Evolutionary conservation across 805 yeast genomes (phyloP), one percentile per base, ranked within the genome.

Genomic region (Candida ulmi): DNA sequence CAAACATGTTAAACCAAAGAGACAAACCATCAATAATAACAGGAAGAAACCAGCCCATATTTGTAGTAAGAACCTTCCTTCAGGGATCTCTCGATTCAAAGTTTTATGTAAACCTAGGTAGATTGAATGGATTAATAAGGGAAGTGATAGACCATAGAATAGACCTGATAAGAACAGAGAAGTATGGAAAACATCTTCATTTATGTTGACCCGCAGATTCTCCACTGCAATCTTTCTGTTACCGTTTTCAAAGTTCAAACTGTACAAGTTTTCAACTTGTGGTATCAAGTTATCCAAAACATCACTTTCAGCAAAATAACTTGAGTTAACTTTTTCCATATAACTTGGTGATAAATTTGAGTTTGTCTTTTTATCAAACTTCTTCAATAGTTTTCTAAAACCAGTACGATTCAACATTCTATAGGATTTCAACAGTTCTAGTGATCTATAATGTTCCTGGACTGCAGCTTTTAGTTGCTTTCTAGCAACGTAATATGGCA

Each of bases 11-110:
- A 84, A 41, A 12, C 81, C 80, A 55, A 90, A 80, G 2, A 87
- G 62, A 18, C 80, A 49, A 6, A 78, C 63, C 53, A 83, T 72
- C n/a, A 90, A 47, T 25, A 72, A 65, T 5, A 81, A 58, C 42
- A 88, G 52, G 48, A 88, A 74, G 59, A 88, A 88, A 1, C 98
- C 98, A 8, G 83, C 97, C 95, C 96, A 93, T 3, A 93, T 70
- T 52, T 95, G 98, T 30, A 91, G 60, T 40, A 91, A 54, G 42
- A 64, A 80, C 33, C 60, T 64, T 0, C 81, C 84, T 44, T 81
- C 83, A 0, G 77, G 76, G 3, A 76, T 56, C 1, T 55, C 57
- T 0, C 70, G 66, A 15, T 65, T 58, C 12, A 61, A 54, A 1
- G 69, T 45, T 18, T 71, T 71, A 16, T 56, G 40, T 11, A 81